phyloP scores from a whole-genome alignment of 75 land plant genomes.

The Chamaecyparis obtusa region DNA sequence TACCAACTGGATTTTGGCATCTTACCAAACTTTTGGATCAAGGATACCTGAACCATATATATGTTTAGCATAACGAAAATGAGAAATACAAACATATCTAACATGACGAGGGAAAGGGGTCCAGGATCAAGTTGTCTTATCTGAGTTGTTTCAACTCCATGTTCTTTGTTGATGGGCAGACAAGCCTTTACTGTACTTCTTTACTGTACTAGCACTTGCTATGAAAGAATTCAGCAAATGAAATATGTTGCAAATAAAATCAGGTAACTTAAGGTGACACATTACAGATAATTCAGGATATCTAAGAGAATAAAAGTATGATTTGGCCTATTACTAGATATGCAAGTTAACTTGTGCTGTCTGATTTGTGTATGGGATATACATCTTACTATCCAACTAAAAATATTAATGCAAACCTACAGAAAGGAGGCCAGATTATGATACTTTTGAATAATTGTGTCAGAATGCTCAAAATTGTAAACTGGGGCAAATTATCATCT shows the following conservation, averaged over 20 bases:
- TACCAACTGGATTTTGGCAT: too few relatives aligned
- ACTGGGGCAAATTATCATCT: neutral
- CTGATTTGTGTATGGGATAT: neutral
- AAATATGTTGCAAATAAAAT: neutral
- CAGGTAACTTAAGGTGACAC: neutral
- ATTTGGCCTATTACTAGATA: neutral
- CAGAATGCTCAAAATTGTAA: neutral
- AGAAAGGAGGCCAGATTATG: neutral
- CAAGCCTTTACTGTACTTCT: too few relatives aligned
- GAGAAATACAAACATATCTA: too few relatives aligned
- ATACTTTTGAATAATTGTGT: neutral
- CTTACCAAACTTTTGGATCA: too few relatives aligned
- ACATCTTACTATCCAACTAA: neutral
- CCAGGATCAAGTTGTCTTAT: neutral
- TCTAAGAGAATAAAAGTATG: neutral
- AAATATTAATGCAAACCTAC: neutral
- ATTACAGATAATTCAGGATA: neutral
- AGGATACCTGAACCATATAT: too few relatives aligned
- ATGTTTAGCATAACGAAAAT: too few relatives aligned
- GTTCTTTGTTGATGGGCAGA: neutral
- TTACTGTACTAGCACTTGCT: neutral
- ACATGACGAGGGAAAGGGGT: neutral
- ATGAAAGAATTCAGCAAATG: neutral
- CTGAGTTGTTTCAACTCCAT: neutral
- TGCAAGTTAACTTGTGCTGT: neutral